A percentile compares a stretch with the other conserved stretches of the same genome.
Conservation (phyloP, 768 basidiomycete genomes). For the Gyrodon lividus region DNA sequence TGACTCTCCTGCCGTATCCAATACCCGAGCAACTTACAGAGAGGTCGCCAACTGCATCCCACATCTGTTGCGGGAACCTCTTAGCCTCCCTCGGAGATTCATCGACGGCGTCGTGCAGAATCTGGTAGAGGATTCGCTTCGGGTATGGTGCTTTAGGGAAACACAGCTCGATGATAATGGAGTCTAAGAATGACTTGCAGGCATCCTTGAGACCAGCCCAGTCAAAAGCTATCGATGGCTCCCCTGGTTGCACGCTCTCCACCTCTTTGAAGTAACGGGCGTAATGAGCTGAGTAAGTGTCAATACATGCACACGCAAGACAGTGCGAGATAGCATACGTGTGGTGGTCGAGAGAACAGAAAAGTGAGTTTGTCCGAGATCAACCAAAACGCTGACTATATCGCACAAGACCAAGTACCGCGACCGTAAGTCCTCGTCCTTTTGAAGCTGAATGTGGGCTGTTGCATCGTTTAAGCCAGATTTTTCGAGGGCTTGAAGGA, state of each 20-base stretch:
- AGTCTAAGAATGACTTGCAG: conserved; percentile 77
- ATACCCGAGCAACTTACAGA: conserved; percentile 46
- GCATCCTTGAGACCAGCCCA: conserved; percentile 59
- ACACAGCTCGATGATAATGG: conserved; percentile 79
- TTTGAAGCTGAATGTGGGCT: conserved; percentile 53
- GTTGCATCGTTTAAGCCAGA: conserved; percentile 53
- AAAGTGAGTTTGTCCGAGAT: conserved; percentile 62
- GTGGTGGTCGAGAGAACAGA: conserved; percentile 68
- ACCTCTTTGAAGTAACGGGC: conserved; percentile 62
- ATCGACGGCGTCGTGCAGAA: conserved; percentile 68
- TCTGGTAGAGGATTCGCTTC: conserved; percentile 59
- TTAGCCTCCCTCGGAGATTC: conserved; percentile 73
- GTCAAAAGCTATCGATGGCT: conserved; percentile 63
- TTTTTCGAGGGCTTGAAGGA: conserved; percentile 53
- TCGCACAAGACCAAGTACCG: conserved; percentile 66
- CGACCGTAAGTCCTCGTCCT: conserved; percentile 48
- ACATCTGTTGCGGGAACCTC: conserved; percentile 75
- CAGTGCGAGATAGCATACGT: conserved; percentile 43
- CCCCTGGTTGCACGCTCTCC: conserved; percentile 38
- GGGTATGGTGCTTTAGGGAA: conserved; percentile 72
- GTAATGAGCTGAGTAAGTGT: conserved; percentile 56
- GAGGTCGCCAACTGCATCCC: conserved; percentile 81
- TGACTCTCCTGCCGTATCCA: not conserved
- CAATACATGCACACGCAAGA: not conserved
- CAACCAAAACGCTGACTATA: conserved; percentile 57